phyloP scores from a whole-genome alignment of 495 filamentous ascomycete genomes.

The Lichina pygmaea region DNA sequence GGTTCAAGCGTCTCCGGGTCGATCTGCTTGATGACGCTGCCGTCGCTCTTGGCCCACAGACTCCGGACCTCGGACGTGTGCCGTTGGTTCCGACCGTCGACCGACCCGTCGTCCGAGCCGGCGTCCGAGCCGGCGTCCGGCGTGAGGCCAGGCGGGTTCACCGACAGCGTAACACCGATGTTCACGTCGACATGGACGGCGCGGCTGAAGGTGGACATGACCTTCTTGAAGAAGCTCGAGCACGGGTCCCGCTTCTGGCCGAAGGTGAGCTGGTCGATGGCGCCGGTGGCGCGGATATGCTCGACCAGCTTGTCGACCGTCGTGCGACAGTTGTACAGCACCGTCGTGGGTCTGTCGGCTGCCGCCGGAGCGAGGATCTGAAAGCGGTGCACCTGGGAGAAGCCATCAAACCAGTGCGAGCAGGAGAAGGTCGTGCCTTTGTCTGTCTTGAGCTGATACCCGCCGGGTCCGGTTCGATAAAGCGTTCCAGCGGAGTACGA shows the following conservation, averaged over 20 bases:
- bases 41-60: slow-evolving; percentile 35
- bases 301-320: slow-evolving; percentile 29
- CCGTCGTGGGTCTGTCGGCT: slow-evolving; percentile 11
- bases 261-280: slow-evolving; percentile 22
- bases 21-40: slow-evolving; percentile 24
- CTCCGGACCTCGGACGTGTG: slow-evolving; percentile 14
- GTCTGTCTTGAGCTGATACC: slow-evolving; percentile 25
- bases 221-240: slow-evolving; percentile 34
- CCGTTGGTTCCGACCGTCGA: neutral
- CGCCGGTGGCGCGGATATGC: slow-evolving; percentile 24
- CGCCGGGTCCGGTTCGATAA: slow-evolving; percentile 46
- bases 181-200: slow-evolving; percentile 13
- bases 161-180: slow-evolving; percentile 30
- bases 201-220: slow-evolving; percentile 26
- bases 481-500: slow-evolving; percentile 30
- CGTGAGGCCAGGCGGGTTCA: slow-evolving; percentile 25
- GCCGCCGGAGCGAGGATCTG: slow-evolving; percentile 22
- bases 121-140: neutral
- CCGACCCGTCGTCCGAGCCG: neutral
- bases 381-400: slow-evolving; percentile 49
- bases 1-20: slow-evolving; percentile 48
- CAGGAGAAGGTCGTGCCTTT: slow-evolving; percentile 25
- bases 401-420: slow-evolving; percentile 61
- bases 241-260: slow-evolving; percentile 42
- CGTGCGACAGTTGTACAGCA: slow-evolving; percentile 48